Conservation (phyloP, 768 basidiomycete species). For the Boletus sp. region DNA sequence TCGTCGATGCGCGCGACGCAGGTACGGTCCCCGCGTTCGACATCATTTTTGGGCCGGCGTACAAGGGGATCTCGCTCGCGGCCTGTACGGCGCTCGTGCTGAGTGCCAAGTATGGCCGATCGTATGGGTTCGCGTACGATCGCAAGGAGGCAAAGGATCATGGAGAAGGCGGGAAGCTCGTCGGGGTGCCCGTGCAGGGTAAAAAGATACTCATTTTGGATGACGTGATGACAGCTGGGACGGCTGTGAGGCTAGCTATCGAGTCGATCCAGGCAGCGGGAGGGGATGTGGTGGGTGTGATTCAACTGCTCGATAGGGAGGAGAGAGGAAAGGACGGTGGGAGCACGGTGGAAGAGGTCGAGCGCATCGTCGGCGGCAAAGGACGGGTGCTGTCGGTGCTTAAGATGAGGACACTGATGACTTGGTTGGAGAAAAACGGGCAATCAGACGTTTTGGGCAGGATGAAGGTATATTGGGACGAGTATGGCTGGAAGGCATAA, state of each 20-base stretch:
- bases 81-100: slow-evolving; percentile 79
- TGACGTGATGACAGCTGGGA: slow-evolving; percentile 94
- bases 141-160: slow-evolving; percentile 96
- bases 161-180: slow-evolving; percentile 90
- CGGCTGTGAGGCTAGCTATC: slow-evolving; percentile 83
- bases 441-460: slow-evolving; percentile 57
- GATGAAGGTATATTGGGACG: slow-evolving; percentile 67
- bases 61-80: slow-evolving; percentile 95
- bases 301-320: slow-evolving; percentile 75
- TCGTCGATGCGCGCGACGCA: slow-evolving; percentile 47
- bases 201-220: slow-evolving; percentile 87
- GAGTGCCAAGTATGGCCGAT: slow-evolving; percentile 57
- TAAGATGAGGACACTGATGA: slow-evolving; percentile 81
- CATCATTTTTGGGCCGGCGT: slow-evolving; percentile 93
- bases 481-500: slow-evolving; percentile 30
- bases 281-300: slow-evolving; percentile 84
- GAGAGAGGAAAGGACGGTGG: slow-evolving; percentile 45
- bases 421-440: slow-evolving; percentile 74
- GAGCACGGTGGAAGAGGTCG: slow-evolving; percentile 84
- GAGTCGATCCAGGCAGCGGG: slow-evolving; percentile 65
- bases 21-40: slow-evolving; percentile 52
- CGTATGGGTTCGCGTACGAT: slow-evolving; percentile 86
- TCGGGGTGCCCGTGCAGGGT: slow-evolving; percentile 81
- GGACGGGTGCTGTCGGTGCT: slow-evolving; percentile 78
- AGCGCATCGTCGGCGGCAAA: slow-evolving; percentile 61